phyloP scores from a whole-genome alignment of 495 filamentous ascomycete genomes.

The Ascobolus immersus region DNA sequence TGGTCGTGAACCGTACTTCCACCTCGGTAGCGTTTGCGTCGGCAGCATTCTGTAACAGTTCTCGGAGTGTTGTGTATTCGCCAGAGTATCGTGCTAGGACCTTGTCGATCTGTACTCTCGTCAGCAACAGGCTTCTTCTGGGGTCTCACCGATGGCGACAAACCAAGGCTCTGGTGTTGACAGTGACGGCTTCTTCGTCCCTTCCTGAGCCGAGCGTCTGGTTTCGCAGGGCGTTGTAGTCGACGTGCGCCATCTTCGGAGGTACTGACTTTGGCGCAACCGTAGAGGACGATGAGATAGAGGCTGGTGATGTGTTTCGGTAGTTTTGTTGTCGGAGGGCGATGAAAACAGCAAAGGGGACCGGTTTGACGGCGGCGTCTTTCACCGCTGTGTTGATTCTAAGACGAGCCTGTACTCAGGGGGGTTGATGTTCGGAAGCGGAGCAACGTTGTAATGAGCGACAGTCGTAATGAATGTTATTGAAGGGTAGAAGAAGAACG shows the following conservation, averaged over 20 bases:
- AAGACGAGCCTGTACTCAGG: no score
- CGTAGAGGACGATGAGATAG: no score
- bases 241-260: conserved; percentile 2
- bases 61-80: conserved; percentile 67
- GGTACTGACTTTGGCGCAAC: no score
- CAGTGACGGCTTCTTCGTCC: conserved; percentile 93
- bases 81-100: conserved; percentile 85
- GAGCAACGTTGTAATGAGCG: no score
- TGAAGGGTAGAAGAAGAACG: no score
- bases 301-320: no score
- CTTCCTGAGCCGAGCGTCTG: conserved; percentile 63
- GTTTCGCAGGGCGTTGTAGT: conserved; percentile 33
- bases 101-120: conserved; percentile 48
- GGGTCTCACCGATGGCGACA: neutral
- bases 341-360: no score
- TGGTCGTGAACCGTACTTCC: conserved; percentile 47
- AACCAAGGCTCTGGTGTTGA: conserved; percentile 69
- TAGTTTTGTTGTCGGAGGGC: no score
- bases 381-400: no score
- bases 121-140: neutral
- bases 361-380: no score
- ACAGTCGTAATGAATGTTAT: no score
- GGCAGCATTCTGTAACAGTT: conserved; percentile 93
- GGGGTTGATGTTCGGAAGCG: no score
- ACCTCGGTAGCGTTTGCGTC: conserved; percentile 81